These are phyloP conservation scores for Apiospora aurea DNA, from an alignment of 2,329 filamentous ascomycete species.

Conservation along the genomic window DNA sequence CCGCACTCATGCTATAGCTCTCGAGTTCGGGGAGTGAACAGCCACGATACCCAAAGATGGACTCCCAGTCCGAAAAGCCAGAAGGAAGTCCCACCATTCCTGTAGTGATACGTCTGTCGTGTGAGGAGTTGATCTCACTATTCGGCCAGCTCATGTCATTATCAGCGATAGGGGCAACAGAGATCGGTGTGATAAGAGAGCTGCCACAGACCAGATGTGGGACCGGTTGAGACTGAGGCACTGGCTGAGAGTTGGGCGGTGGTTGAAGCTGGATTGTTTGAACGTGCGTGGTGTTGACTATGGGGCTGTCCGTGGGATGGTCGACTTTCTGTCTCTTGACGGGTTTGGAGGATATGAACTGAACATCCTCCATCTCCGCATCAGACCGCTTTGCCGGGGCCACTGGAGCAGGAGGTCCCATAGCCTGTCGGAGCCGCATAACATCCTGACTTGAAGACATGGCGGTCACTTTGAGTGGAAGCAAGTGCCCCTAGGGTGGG, in stretches of 20 bases:
- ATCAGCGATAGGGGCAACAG: not conserved
- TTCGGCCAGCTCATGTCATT: not conserved
- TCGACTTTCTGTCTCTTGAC: conserved; percentile 48
- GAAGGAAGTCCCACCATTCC: conserved; percentile 41
- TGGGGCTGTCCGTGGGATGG: conserved; percentile 17
- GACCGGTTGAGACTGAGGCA: not conserved
- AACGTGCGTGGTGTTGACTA: not conserved
- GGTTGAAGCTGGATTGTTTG: not conserved
- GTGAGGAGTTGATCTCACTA: not conserved
- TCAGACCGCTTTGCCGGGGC: conserved; percentile 43
- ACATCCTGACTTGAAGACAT: not conserved
- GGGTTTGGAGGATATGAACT: conserved; percentile 53
- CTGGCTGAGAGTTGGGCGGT: not conserved
- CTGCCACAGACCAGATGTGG: not conserved
- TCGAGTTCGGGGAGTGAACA: conserved; percentile 45
- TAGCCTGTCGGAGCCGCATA: not conserved
- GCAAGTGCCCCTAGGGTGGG: not conserved
- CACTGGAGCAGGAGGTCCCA: not conserved
- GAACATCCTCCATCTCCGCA: conserved; percentile 45
- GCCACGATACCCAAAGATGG: conserved; percentile 39
- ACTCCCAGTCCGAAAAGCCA: conserved; percentile 39
- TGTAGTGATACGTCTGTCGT: conserved; percentile 41
- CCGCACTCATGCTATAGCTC: conserved; percentile 39
- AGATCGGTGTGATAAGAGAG: not conserved
- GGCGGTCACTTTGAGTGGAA: not conserved